phyloP scores from a whole-genome alignment of 1,139 yeast genomes.

The Candida tropicalis region DNA sequence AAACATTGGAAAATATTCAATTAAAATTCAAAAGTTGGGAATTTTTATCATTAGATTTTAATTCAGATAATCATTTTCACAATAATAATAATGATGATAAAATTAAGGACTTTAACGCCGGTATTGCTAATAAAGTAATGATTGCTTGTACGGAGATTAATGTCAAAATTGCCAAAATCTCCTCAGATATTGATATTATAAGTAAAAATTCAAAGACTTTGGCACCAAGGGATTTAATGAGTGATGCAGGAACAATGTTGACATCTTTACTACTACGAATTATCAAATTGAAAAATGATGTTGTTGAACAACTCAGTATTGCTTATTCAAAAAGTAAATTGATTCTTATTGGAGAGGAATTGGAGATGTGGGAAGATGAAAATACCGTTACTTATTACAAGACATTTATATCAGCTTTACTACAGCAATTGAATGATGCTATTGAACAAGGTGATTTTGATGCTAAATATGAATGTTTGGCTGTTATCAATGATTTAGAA shows the following conservation, averaged over 20 bases:
- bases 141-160: constrained; percentile 52
- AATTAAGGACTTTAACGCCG: constrained; percentile 46
- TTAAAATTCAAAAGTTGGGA: constrained; percentile 57
- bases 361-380: constrained; percentile 41
- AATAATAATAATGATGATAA: constrained; percentile 27
- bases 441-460: constrained; percentile 51
- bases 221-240: constrained; percentile 49
- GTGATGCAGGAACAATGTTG: constrained; percentile 60
- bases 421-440: constrained; percentile 54
- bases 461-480: constrained; percentile 58
- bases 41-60: constrained; percentile 55
- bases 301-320: constrained; percentile 53
- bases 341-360: constrained; percentile 56
- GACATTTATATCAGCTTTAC: constrained; percentile 50
- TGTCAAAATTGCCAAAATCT: constrained; percentile 40
- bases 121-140: constrained; percentile 51
- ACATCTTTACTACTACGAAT: constrained; percentile 52
- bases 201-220: constrained; percentile 45
- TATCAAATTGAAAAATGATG: constrained; percentile 49
- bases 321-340: constrained; percentile 59
- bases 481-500: constrained; percentile 62
- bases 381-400: constrained; percentile 51
- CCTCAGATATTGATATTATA: constrained; percentile 48
- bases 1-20: constrained; percentile 53
- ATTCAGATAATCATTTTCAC: constrained; percentile 43